Conservation (phyloP, 1,284 basidiomycete species). For the Hypsizygus ulmarius region DNA sequence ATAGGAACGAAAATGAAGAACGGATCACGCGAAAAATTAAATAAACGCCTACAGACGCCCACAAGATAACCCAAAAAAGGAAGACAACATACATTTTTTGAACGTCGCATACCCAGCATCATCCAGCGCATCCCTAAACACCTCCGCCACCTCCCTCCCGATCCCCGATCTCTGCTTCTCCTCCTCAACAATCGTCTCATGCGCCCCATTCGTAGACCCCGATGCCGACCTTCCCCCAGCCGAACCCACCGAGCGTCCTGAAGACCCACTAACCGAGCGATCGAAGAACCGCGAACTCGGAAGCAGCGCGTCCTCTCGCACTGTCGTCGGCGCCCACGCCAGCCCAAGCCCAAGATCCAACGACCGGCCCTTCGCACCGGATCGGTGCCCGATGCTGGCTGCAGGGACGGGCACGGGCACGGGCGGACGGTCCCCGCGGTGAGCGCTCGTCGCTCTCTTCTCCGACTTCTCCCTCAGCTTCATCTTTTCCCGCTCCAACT, state of each 20-base stretch:
- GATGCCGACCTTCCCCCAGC: slow-evolving; percentile 25
- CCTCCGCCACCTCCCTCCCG: slow-evolving; percentile 58
- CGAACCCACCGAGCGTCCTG: slow-evolving; percentile 27
- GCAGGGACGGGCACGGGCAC: slow-evolving; percentile 32
- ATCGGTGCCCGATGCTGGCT: slow-evolving; percentile 33
- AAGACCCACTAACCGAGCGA: slow-evolving; percentile 23
- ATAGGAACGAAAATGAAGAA: background rate
- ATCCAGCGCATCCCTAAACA: slow-evolving; percentile 61
- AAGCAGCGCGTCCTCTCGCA: slow-evolving; percentile 61
- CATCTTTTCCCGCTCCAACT: slow-evolving; percentile 23
- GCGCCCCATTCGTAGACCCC: slow-evolving; percentile 21
- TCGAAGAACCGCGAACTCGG: slow-evolving; percentile 38
- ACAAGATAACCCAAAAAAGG: slow-evolving; percentile 10
- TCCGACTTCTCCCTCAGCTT: slow-evolving; percentile 20
- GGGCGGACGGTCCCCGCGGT: slow-evolving; percentile 30
- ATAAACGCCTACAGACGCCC: slow-evolving; percentile 10
- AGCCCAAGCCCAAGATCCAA: slow-evolving; percentile 60
- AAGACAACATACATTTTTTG: slow-evolving; percentile 58
- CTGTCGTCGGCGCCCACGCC: slow-evolving; percentile 64
- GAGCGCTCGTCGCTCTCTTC: slow-evolving; percentile 13
- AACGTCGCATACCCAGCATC: slow-evolving; percentile 61
- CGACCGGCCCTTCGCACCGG: slow-evolving; percentile 58
- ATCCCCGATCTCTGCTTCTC: slow-evolving; percentile 35
- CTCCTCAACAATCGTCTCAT: slow-evolving; percentile 23
- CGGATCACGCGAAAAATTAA: slow-evolving; percentile 8